Base-by-base conservation (phyloP, 495 filamentous ascomycete species). In the Aspergillus hancockii region DNA sequence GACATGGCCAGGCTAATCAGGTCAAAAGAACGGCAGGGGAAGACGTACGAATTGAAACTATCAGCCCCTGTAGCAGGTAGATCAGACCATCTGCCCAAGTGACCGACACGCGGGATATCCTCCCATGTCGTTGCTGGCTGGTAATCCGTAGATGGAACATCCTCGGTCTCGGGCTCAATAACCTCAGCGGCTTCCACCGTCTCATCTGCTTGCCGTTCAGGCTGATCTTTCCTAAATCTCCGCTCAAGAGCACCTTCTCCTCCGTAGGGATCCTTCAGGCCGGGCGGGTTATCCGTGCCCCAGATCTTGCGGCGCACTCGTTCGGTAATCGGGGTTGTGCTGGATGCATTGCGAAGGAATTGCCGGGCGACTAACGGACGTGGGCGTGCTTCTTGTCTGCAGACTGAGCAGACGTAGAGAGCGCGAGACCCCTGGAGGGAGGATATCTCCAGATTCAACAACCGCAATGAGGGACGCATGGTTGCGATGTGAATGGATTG, bases 61-160 rank as follows among this genome's bases (percentile, higher is more conserved):
- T 74, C 67, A 36, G 43, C 58, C 34, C 65, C 54, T 5, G 49
- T 34, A 23, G 67, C 55, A 49, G 61, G 61, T n/a, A 58, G 52
- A 55, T 72, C 61, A 56, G 60, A 82, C 81, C 80, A 88, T 32
- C 70, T 61, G 32, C 71, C 75, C 58, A 79, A 54, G 28, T 76
- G 79, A 58, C 81, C 89, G 19, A 92, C 75, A 31, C 71, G 71
- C 54, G 83, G 73, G 52, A 93, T 72, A 0, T 79, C 85, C 9
- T 84, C 75, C 69, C 79, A 84, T 8, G 73, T 79, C 32, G 74
- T 71, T 52, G 90, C 88, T 25, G 82, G 81, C 49, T 71, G 64
- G 67, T 92, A 92, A 28, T 28, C 25, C 25, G 25, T 7, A 28
- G 25, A 7, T 28, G 25, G 25, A 28, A 30, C 25, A 13, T 9